phyloP scores from a whole-genome alignment of 352 stramenopile genomes.

The Globisporangium cylindrosporum region DNA sequence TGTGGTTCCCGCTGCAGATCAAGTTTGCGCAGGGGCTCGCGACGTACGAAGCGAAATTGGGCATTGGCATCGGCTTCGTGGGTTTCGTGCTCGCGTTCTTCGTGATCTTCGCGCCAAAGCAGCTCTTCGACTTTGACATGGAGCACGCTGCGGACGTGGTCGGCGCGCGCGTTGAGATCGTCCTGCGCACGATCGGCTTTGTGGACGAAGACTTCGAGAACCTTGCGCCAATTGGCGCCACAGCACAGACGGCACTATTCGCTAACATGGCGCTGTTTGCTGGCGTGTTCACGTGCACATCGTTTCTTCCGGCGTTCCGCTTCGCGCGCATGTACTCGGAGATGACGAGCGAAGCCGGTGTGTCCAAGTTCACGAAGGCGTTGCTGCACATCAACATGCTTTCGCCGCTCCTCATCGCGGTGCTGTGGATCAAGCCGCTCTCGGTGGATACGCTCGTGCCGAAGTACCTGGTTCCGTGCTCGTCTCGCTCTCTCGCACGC shows the following conservation, averaged over 20 bases:
- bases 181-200: constrained; percentile 56
- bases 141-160: constrained; percentile 40
- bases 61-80: constrained; percentile 48
- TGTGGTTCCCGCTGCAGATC: constrained; percentile 78
- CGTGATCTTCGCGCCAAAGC: constrained; percentile 54
- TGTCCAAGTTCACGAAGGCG: constrained; percentile 31
- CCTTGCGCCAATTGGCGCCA: constrained; percentile 29
- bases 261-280: constrained; percentile 35
- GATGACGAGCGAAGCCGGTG: constrained; percentile 49
- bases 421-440: constrained; percentile 58
- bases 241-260: constrained; percentile 32
- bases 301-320: constrained; percentile 68
- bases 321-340: constrained; percentile 80
- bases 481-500: constrained; percentile 32
- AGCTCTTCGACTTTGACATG: constrained; percentile 66
- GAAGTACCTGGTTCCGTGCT: constrained; percentile 44
- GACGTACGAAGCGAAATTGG: constrained; percentile 61
- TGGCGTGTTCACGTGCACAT: constrained; percentile 56
- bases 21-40: constrained; percentile 60
- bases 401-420: constrained; percentile 48
- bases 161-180: constrained; percentile 40
- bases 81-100: constrained; percentile 61
- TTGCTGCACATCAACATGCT: constrained; percentile 74
- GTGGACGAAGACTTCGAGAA: constrained; percentile 56
- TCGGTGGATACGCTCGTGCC: constrained; percentile 47